These are phyloP conservation scores for Gentiana macrophylla DNA, from an alignment of 257 asterid genomes.

Conservation along the genomic window DNA sequence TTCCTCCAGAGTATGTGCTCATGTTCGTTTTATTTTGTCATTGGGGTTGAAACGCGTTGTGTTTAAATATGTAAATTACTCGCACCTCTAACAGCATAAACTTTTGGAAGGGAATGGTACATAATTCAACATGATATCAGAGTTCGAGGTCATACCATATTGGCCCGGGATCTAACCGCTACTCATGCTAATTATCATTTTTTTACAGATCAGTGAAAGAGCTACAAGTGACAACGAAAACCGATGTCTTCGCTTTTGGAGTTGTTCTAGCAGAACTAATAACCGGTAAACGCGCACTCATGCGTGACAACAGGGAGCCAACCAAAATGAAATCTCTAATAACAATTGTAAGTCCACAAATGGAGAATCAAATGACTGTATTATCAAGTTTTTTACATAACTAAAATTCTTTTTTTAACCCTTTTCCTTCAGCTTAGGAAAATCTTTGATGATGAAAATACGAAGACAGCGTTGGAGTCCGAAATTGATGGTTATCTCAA, in stretches of 20 bases:
- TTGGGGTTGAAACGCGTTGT: too few relatives aligned
- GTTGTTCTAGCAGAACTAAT: conserved; percentile 80
- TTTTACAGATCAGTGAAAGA: conserved; percentile 65
- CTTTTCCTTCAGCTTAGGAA: conserved; percentile 31
- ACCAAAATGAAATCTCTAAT: conserved; percentile 69
- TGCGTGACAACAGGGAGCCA: conserved; percentile 48
- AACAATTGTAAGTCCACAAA: conserved; percentile 43
- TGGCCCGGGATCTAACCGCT: too few relatives aligned
- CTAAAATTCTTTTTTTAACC: too few relatives aligned
- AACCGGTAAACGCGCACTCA: conserved; percentile 77
- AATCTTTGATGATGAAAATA: conserved; percentile 42
- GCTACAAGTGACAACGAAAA: conserved; percentile 71
- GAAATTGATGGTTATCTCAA: conserved; percentile 43
- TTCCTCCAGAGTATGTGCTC: conserved; percentile 72
- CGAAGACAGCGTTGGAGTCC: conserved; percentile 38
- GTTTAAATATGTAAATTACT: too few relatives aligned
- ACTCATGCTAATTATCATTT: conserved; percentile 1
- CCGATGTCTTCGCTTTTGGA: conserved; percentile 84
- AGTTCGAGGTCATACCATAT: too few relatives aligned
- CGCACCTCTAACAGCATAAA: too few relatives aligned
- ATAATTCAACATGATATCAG: too few relatives aligned
- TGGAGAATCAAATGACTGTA: too few relatives aligned
- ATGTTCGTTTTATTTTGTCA: not conserved
- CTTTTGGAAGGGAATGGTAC: too few relatives aligned
- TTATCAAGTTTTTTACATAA: too few relatives aligned